Evolutionary conservation across 2,329 filamentous ascomycete species (phyloP).

Genomic region (Aspergillus caelatus): DNA sequence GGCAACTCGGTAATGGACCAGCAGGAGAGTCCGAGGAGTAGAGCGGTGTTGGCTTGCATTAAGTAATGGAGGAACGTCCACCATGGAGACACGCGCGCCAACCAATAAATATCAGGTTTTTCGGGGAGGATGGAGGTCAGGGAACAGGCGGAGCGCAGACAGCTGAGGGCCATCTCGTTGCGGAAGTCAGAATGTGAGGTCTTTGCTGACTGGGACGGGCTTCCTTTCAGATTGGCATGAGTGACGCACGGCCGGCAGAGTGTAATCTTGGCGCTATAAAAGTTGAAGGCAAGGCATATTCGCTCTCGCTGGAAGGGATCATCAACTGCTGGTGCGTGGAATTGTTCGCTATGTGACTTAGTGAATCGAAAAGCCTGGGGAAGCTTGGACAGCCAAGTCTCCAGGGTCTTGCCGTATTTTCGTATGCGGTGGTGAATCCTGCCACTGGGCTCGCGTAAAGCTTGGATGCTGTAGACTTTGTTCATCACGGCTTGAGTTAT

Average conservation of each 20-base stretch:
- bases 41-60: conserved; percentile 46
- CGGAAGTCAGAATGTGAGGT: conserved; percentile 15
- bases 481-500: conserved; percentile 42
- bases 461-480: conserved; percentile 43
- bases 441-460: conserved; percentile 31
- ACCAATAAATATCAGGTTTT: conserved; percentile 34
- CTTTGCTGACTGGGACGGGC: not conserved
- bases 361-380: conserved; percentile 38
- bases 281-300: conserved; percentile 43
- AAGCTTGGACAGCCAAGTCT: conserved; percentile 40
- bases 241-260: conserved; percentile 48
- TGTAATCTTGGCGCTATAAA: conserved; percentile 44
- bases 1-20: conserved; percentile 7
- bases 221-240: conserved; percentile 26
- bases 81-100: conserved; percentile 42
- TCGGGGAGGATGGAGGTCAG: conserved; percentile 43
- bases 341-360: conserved; percentile 25
- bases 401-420: conserved; percentile 33
- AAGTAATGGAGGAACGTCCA: conserved; percentile 48
- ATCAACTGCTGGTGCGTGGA: conserved; percentile 18
- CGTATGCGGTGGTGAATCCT: conserved; percentile 38
- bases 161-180: conserved; percentile 33
- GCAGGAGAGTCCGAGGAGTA: conserved; percentile 42
- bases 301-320: conserved; percentile 31
- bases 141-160: conserved; percentile 42